Conservation (phyloP, 2,329 filamentous ascomycete genomes). For the Aspergillus fumigatus region DNA sequence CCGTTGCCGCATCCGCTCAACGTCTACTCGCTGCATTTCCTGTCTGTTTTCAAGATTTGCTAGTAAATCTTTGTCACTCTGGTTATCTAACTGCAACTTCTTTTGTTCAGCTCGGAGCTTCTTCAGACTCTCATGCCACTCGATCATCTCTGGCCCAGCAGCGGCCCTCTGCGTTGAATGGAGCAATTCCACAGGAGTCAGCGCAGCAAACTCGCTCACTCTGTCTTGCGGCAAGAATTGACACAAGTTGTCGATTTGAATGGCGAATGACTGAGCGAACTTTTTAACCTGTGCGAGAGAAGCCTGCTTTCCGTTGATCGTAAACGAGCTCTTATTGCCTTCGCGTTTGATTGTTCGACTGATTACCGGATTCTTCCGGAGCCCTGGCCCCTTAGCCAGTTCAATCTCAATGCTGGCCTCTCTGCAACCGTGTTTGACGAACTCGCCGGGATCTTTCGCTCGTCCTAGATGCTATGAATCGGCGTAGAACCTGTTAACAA, state of each 20-base stretch:
- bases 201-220: slow-evolving; percentile 85
- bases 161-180: slow-evolving; percentile 84
- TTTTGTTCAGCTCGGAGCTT: slow-evolving; percentile 66
- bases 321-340: slow-evolving; percentile 76
- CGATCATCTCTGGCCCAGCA: slow-evolving; percentile 72
- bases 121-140: slow-evolving; percentile 73
- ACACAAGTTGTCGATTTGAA: slow-evolving; percentile 96
- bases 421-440: slow-evolving; percentile 81
- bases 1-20: slow-evolving; percentile 75
- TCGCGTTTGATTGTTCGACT: slow-evolving; percentile 73
- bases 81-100: slow-evolving; percentile 53
- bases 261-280: slow-evolving; percentile 68
- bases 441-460: slow-evolving; percentile 78
- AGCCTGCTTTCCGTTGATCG: slow-evolving; percentile 63
- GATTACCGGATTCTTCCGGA: slow-evolving; percentile 64
- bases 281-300: slow-evolving; percentile 60
- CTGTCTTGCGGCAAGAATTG: slow-evolving; percentile 96
- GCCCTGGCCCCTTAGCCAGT: slow-evolving; percentile 59
- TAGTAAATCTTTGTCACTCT: slow-evolving; percentile 59
- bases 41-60: slow-evolving; percentile 68
- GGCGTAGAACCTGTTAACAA: not conserved
- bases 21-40: slow-evolving; percentile 69
- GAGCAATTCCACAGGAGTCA: slow-evolving; percentile 76
- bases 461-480: slow-evolving; percentile 66
- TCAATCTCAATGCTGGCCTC: slow-evolving; percentile 87